Conservation (phyloP, 352 stramenopile genomes). For the Globisporangium megalacanthum region DNA sequence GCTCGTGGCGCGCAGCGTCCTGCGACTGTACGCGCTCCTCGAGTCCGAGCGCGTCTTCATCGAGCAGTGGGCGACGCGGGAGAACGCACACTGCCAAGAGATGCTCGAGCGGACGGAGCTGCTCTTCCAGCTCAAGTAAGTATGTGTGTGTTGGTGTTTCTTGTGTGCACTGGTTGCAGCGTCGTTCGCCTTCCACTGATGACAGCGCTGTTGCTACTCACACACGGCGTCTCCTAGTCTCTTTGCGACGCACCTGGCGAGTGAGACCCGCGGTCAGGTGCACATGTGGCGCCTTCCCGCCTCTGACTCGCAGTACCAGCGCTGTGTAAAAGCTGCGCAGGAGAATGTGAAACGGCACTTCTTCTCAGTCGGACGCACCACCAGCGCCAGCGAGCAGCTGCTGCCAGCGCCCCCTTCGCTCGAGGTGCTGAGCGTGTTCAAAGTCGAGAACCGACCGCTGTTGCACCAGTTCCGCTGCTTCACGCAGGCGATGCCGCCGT, state of each 20-base stretch:
- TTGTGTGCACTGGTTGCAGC: not conserved
- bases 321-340: constrained; percentile 57
- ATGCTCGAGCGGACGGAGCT: constrained; percentile 28
- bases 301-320: constrained; percentile 42
- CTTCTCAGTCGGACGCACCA: constrained; percentile 13
- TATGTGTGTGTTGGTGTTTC: not conserved
- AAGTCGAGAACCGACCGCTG: constrained; percentile 67
- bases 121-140: constrained; percentile 43
- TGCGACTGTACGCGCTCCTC: constrained; percentile 41
- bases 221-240: constrained; percentile 16
- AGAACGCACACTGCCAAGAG: constrained; percentile 23
- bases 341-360: constrained; percentile 68
- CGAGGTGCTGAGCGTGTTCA: constrained; percentile 77
- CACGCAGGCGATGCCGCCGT: constrained; percentile 13
- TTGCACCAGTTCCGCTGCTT: constrained; percentile 54
- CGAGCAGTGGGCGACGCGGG: constrained; percentile 20
- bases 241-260: constrained; percentile 61
- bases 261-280: constrained; percentile 51
- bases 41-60: constrained; percentile 45
- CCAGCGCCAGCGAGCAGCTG: not conserved
- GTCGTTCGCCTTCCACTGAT: not conserved
- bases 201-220: not conserved
- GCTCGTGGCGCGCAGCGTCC: constrained; percentile 22
- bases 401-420: constrained; percentile 12
- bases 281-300: constrained; percentile 38